Base-by-base conservation (phyloP, 768 basidiomycete species). In the Grammothele lineata region DNA sequence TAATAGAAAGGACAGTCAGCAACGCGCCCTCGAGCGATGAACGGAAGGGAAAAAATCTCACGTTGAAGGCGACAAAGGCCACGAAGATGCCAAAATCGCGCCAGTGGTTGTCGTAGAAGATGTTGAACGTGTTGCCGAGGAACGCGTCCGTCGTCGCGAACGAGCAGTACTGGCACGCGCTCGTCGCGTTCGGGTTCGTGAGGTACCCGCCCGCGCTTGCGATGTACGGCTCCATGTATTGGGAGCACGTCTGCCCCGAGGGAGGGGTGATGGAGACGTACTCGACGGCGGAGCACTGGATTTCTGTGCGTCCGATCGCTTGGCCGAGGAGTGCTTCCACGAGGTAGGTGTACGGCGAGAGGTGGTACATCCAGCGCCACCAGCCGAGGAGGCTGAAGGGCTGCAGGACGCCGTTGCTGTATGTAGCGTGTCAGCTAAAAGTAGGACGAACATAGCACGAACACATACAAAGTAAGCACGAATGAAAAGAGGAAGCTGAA, bases 211-310 rank as follows among this genome's bases (percentile, higher is more conserved):
- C 73, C 12, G 64, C 56, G 5, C 43, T 41, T 10, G 50, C 25
- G 34, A 78, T 70, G 59, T 68, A 84, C 5, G 66, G 47, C 1
- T 54, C 44, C 42, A 78, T 61, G 62, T 76, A 83, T 10, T 64
- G 55, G 10, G 56, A 62, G 60, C 81, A 84, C 0, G 76, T 70
- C 48, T 67, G 66, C 4, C 74, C 75, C 0, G 58, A 47, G 1
- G 77, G 75, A 3, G 76, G 72, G 2, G 59, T 57, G 51, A 93
- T 59, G 1, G 68, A 69, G 3, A 81, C 76, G n/a, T 78, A 69
- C 60, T 93, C 92, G 40, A 70, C 62, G 0, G 63, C 17, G 0
- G 82, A 62, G 60, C 92, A 93, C 14, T 63, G 67, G 39, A 86
- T 70, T 1, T 62, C 50, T 37, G 71, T 65, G 6, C 64, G 68